phyloP scores from a whole-genome alignment of 2,329 filamentous ascomycete genomes.

The Fonsecaea multimorphosa region DNA sequence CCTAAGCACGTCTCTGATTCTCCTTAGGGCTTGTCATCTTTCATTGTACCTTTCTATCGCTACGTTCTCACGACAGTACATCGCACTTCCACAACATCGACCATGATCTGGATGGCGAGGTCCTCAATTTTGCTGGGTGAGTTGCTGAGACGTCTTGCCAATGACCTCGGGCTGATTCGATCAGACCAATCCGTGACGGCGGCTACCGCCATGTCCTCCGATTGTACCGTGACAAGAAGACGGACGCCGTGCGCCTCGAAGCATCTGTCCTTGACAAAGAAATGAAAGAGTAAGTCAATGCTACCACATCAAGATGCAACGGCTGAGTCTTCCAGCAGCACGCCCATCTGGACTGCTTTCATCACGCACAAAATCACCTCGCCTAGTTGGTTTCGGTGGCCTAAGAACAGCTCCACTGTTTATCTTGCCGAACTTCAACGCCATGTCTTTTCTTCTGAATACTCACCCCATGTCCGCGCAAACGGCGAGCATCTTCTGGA shows the following conservation, averaged over 20 bases:
- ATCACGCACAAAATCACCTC: constrained; percentile 56
- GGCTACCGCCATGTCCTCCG: constrained; percentile 61
- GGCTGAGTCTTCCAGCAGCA: constrained; percentile 43
- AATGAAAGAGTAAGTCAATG: constrained; percentile 52
- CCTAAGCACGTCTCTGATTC: constrained; percentile 3
- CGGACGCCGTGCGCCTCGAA: constrained; percentile 62
- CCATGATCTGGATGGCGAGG: constrained; percentile 56
- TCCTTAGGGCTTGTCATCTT: constrained; percentile 62
- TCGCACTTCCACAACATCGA: constrained; percentile 50
- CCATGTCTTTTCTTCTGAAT: constrained; percentile 61
- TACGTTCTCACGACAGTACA: constrained; percentile 62
- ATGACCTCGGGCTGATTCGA: constrained; percentile 13
- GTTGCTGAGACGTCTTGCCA: constrained; percentile 27
- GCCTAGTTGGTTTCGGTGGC: constrained; percentile 55
- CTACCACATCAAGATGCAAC: background rate
- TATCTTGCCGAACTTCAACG: constrained; percentile 59
- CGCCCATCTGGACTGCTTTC: constrained; percentile 68
- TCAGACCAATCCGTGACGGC: constrained; percentile 60
- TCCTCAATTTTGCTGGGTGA: constrained; percentile 58
- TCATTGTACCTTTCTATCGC: constrained; percentile 62
- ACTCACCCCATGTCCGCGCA: constrained; percentile 48
- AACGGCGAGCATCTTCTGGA: constrained; percentile 50
- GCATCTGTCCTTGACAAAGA: constrained; percentile 61
- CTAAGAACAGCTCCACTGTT: constrained; percentile 47
- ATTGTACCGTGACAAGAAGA: constrained; percentile 59